phyloP scores from a whole-genome alignment of 2,329 filamentous ascomycete species.

The Phoma sp. region DNA sequence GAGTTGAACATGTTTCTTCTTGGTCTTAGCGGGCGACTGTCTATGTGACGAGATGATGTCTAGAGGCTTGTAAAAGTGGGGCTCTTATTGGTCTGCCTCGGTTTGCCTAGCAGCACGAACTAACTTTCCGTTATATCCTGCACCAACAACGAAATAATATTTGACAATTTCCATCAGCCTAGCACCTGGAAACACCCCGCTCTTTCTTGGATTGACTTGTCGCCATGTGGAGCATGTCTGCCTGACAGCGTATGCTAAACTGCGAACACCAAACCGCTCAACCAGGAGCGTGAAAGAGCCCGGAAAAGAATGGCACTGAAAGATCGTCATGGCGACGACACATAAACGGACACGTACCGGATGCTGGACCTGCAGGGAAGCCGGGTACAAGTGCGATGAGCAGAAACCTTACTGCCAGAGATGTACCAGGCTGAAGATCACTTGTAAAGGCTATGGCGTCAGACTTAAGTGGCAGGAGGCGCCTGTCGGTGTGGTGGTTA shows the following conservation, averaged over 20 bases:
- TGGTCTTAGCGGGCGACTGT: background rate
- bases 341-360: slow-evolving; percentile 41
- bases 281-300: background rate
- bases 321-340: slow-evolving; percentile 21
- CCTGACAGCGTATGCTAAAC: background rate
- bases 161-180: too few relatives aligned
- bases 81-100: slow-evolving; percentile 6
- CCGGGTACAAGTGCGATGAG: slow-evolving; percentile 44
- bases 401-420: slow-evolving; percentile 37
- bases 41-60: background rate
- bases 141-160: background rate
- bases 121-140: background rate
- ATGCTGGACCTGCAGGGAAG: slow-evolving; percentile 43
- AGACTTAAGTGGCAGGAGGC: slow-evolving; percentile 39
- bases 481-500: slow-evolving; percentile 17
- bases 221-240: background rate
- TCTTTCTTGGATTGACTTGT: background rate
- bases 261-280: background rate
- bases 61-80: slow-evolving; percentile 3
- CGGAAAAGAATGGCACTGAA: slow-evolving; percentile 1
- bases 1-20: background rate
- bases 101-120: background rate
- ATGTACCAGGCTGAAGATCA: slow-evolving; percentile 37
- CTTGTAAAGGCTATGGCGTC: slow-evolving; percentile 39
- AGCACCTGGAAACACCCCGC: too few relatives aligned